These are phyloP conservation scores for Xylariales sp. DNA, from an alignment of 2,329 filamentous ascomycete genomes.

Conservation along the genomic window DNA sequence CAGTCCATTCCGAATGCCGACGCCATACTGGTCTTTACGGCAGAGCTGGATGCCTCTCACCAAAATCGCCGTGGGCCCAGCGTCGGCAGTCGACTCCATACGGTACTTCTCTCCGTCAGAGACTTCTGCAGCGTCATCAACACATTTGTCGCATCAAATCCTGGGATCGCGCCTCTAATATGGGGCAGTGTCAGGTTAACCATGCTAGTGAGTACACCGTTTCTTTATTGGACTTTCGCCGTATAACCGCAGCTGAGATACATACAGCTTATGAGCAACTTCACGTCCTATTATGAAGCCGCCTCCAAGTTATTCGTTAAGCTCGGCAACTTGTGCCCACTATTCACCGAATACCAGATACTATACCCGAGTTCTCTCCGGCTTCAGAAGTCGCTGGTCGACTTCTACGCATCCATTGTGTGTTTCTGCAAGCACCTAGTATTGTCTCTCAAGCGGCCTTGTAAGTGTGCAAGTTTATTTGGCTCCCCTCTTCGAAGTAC, in stretches of 20 bases:
- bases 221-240: too few species aligned
- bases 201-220: too few species aligned
- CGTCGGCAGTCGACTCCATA: constrained; percentile 22
- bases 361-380: too few species aligned
- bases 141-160: constrained; percentile 31
- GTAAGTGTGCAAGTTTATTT: constrained; percentile 13
- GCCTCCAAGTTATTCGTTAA: constrained; percentile 30
- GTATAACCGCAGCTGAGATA: constrained; percentile 33
- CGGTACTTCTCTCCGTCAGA: constrained; percentile 29
- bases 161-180: too few species aligned
- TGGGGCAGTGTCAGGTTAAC: too few species aligned
- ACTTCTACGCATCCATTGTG: constrained; percentile 30
- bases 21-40: too few species aligned
- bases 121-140: constrained; percentile 30
- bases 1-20: too few species aligned
- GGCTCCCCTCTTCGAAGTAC: neutral
- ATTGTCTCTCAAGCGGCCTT: constrained; percentile 18
- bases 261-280: constrained; percentile 31
- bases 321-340: too few species aligned
- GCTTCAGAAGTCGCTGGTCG: constrained; percentile 27
- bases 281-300: constrained; percentile 33
- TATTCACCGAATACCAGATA: too few species aligned
- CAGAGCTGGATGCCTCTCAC: too few species aligned
- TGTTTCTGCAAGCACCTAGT: constrained; percentile 28
- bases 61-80: too few species aligned